phyloP scores from a whole-genome alignment of 1,284 basidiomycete genomes.

The Trametes hirsuta region DNA sequence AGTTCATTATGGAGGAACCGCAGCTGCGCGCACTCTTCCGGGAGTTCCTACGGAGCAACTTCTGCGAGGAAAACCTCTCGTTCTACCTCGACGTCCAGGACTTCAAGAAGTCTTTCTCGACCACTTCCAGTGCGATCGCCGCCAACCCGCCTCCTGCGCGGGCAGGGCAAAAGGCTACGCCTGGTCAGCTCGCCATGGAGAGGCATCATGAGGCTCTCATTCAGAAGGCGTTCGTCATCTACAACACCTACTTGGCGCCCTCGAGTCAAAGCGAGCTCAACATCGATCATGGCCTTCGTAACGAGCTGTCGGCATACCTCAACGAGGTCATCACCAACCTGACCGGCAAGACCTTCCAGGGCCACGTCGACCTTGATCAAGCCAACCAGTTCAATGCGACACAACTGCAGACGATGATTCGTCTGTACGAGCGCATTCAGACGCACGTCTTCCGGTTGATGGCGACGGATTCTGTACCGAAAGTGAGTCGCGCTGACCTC shows the following conservation, averaged over 20 bases:
- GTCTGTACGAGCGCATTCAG: constrained; percentile 95
- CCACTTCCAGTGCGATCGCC: constrained; percentile 89
- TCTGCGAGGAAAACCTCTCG: constrained; percentile 97
- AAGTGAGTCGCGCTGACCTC: constrained; percentile 52
- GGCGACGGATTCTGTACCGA: constrained; percentile 97
- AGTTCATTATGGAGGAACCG: constrained; percentile 93
- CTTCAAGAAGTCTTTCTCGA: constrained; percentile 95
- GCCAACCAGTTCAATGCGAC: constrained; percentile 85
- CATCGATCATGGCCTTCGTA: constrained; percentile 95
- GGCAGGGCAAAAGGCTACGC: constrained; percentile 52
- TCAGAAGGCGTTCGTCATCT: constrained; percentile 92
- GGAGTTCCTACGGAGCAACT: constrained; percentile 92
- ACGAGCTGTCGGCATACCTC: constrained; percentile 92
- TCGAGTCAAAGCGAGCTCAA: constrained; percentile 96
- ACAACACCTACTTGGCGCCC: constrained; percentile 94
- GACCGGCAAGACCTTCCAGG: constrained; percentile 78
- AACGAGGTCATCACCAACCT: constrained; percentile 81
- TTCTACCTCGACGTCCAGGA: constrained; percentile 99
- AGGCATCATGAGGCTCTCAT: constrained; percentile 95
- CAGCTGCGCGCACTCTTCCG: constrained; percentile 89
- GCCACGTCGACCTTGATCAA: constrained; percentile 79
- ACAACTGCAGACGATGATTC: constrained; percentile 92
- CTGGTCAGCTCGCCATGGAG: constrained; percentile 92
- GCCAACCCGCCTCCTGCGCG: constrained; percentile 43
- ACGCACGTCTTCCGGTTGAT: constrained; percentile 96